Conservation (phyloP, 331 rosid genomes). For the Rosa hybrid region DNA sequence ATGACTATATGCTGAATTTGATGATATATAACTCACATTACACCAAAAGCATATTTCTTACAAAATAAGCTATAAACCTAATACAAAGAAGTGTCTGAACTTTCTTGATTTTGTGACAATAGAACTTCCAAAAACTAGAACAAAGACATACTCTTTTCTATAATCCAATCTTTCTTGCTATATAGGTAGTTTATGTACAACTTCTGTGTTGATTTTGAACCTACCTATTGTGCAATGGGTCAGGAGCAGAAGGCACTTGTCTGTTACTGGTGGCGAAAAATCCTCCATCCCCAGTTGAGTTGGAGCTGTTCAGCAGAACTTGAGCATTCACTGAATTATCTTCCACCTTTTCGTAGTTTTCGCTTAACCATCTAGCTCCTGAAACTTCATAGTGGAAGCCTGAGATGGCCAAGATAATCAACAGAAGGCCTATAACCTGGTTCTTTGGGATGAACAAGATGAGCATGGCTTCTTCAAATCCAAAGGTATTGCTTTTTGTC, state of each 20-base stretch:
- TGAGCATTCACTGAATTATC: conserved; percentile 25
- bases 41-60: conserved; percentile 7
- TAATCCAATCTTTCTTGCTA: conserved; percentile 16
- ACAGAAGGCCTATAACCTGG: conserved; percentile 32
- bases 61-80: conserved; percentile 1
- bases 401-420: conserved; percentile 43
- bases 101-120: neutral
- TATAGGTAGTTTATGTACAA: conserved; percentile 25
- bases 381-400: conserved; percentile 30
- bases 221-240: conserved; percentile 77
- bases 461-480: conserved; percentile 15
- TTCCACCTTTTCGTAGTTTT: conserved; percentile 25
- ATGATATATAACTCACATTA: conserved; percentile 11
- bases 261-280: conserved; percentile 41
- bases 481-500: conserved; percentile 19
- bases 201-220: conserved; percentile 6
- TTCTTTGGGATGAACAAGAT: conserved; percentile 45
- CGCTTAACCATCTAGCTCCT: conserved; percentile 40
- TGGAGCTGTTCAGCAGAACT: conserved; percentile 29
- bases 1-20: neutral
- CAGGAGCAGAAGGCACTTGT: conserved; percentile 69
- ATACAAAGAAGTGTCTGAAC: neutral
- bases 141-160: neutral
- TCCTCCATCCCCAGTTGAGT: conserved; percentile 29
- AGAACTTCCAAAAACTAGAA: conserved; percentile 2